Base-by-base conservation (phyloP, 2,329 filamentous ascomycete species). In the Ustulina deusta region DNA sequence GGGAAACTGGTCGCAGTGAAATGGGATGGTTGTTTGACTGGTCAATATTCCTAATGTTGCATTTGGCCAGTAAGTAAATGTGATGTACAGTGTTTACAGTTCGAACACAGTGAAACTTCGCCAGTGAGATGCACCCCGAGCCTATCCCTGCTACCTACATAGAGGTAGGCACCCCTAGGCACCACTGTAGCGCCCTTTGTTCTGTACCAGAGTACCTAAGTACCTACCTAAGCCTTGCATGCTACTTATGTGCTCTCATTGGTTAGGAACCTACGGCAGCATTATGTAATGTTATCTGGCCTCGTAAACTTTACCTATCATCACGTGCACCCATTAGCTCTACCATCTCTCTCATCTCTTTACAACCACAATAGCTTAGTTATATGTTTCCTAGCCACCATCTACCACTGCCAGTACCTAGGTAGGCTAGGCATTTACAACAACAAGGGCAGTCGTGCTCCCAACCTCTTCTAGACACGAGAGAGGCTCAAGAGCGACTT, bases 311-410 rank as follows among this genome's bases (percentile, higher is more conserved):
- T 38, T 27, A 6, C 40, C 48, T 52, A 56, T 66, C 51, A 61
- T 69, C 66, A 69, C 66, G 66, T 69, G 65, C 61, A 66, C 32
- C 67, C 56, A 38, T 69, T 40, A 57, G 36, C 57, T 64, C 52
- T 64, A 61, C 55, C 63, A 60, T 52, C 40, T 11, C 57, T n/a
- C n/a, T n/a, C n/a, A n/a, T n/a, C n/a, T n/a, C n/a, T n/a, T n/a
- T n/a, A 9, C 29, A 46, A 29, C 62, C 32, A 9, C 1, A 13
- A 15, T 38, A 56, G 34, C 52, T 40, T 40, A 17, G 5, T 22
- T 40, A 4, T 22, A n/a, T n/a, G 36, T 20, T 56, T 42, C 54
- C 34, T n/a, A 27, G 36, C 25, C 57, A 49, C 36, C 46, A 55
- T 32, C 29, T 51, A 44, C 29, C 52, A 52, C 17, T 54, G 9